These are phyloP conservation scores for Leersia perrieri DNA, from an alignment of 176 grass and related monocot genomes.

Conservation along the genomic window DNA sequence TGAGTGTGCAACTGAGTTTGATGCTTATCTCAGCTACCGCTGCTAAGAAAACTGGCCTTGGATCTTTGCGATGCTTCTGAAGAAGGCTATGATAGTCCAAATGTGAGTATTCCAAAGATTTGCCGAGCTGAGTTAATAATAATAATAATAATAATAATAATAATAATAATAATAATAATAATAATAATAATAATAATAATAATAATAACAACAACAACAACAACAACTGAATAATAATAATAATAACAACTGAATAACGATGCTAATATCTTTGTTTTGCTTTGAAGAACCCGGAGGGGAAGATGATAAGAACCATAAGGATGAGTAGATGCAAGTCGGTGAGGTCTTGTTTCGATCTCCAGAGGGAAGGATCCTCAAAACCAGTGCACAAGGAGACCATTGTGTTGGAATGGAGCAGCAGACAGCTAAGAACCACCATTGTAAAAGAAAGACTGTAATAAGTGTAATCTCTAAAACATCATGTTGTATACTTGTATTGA, in stretches of 20 bases:
- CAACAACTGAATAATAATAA: too few species aligned
- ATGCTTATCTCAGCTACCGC: constrained; percentile 46
- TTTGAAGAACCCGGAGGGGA: constrained; percentile 38
- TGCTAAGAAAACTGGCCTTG: constrained; percentile 56
- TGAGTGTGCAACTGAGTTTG: not conserved
- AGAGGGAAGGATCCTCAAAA: constrained; percentile 15
- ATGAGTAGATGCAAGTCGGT: constrained; percentile 71
- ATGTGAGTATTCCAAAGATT: constrained; percentile 36
- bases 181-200: too few species aligned
- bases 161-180: too few species aligned
- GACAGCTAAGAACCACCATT: constrained; percentile 46
- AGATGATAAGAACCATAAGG: constrained; percentile 46
- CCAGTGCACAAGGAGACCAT: constrained; percentile 74
- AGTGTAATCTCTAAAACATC: not conserved
- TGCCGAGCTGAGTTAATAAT: too few species aligned
- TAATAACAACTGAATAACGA: not conserved
- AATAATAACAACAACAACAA: too few species aligned
- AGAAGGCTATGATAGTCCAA: constrained; percentile 68
- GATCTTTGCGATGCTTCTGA: constrained; percentile 81
- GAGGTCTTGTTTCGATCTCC: constrained; percentile 41
- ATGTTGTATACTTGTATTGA: not conserved
- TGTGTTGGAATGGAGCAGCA: constrained; percentile 67
- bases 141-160: too few species aligned
- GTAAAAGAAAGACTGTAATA: constrained; percentile 14
- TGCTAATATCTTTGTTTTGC: not conserved